Evolutionary conservation across 768 basidiomycete genomes (phyloP).

Genomic region (Trametes cingulata): DNA sequence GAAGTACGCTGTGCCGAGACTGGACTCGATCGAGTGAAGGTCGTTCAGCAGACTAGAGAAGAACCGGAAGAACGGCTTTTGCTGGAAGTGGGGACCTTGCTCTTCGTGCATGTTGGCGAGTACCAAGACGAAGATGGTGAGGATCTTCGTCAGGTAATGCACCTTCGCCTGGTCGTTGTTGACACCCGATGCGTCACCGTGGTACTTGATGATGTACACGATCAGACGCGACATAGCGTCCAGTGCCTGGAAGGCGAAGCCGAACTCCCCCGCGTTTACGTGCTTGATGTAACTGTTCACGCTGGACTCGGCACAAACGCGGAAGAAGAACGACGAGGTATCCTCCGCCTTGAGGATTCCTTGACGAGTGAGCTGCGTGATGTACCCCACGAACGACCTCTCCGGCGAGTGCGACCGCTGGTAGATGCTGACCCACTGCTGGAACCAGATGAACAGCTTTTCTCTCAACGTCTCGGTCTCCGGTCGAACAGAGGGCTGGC

Average conservation of each 20-base stretch:
- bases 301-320: slow-evolving; percentile 93
- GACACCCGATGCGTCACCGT: slow-evolving; percentile 90
- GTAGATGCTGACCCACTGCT: slow-evolving; percentile 96
- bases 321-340: slow-evolving; percentile 96
- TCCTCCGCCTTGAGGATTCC: slow-evolving; percentile 96
- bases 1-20: slow-evolving; percentile 88
- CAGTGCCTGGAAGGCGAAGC: slow-evolving; percentile 85
- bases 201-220: slow-evolving; percentile 98
- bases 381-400: slow-evolving; percentile 94
- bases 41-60: slow-evolving; percentile 97
- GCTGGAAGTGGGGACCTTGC: slow-evolving; percentile 86
- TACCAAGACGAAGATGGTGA: slow-evolving; percentile 96
- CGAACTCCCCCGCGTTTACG: slow-evolving; percentile 68
- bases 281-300: slow-evolving; percentile 86
- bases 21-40: slow-evolving; percentile 80
- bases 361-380: slow-evolving; percentile 95
- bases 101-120: slow-evolving; percentile 95
- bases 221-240: slow-evolving; percentile 96
- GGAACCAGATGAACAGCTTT: slow-evolving; percentile 78
- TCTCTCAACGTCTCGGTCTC: slow-evolving; percentile 77
- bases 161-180: slow-evolving; percentile 96
- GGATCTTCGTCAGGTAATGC: slow-evolving; percentile 93
- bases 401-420: slow-evolving; percentile 89
- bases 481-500: slow-evolving; percentile 57
- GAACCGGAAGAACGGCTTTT: slow-evolving; percentile 98